Evolutionary conservation across 805 yeast genomes (phyloP).

Genomic region (Ogataea minuta): DNA sequence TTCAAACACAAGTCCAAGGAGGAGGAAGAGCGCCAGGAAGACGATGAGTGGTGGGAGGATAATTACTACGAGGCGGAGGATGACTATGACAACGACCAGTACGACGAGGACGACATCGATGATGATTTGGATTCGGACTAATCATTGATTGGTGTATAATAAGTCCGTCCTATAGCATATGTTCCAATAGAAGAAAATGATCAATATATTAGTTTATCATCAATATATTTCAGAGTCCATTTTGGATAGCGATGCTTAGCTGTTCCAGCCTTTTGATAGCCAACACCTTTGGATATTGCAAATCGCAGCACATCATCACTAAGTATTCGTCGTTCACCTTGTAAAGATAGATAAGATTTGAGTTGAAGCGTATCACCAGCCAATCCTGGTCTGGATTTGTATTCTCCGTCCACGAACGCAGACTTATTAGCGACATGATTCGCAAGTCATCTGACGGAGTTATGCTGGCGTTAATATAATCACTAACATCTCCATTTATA

Average conservation of each 20-base stretch:
- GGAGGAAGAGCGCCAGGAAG: slow-evolving; percentile 32
- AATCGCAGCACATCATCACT: slow-evolving; percentile 29
- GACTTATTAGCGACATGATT: slow-evolving; percentile 30
- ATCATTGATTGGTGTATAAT: slow-evolving; percentile 3
- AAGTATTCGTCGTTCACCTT: slow-evolving; percentile 24
- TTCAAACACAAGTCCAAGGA: slow-evolving; percentile 33
- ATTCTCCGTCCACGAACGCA: slow-evolving; percentile 29
- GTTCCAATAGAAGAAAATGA: slow-evolving; percentile 7
- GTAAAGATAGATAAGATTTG: slow-evolving; percentile 24
- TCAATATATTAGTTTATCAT: not conserved
- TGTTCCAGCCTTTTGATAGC: slow-evolving; percentile 28
- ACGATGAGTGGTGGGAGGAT: slow-evolving; percentile 35
- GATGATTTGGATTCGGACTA: slow-evolving; percentile 21
- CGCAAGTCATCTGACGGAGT: slow-evolving; percentile 33
- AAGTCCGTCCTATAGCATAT: slow-evolving; percentile 1
- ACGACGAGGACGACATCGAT: slow-evolving; percentile 26
- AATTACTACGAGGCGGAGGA: slow-evolving; percentile 34
- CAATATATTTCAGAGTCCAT: slow-evolving; percentile 5
- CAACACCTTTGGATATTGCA: slow-evolving; percentile 30
- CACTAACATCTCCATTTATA: slow-evolving; percentile 15
- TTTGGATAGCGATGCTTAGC: slow-evolving; percentile 11
- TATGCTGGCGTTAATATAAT: slow-evolving; percentile 30
- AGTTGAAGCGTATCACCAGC: slow-evolving; percentile 28
- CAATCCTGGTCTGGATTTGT: slow-evolving; percentile 17
- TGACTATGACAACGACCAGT: slow-evolving; percentile 32